These are phyloP conservation scores for Sporothrix brunneoviolacea DNA, from an alignment of 2,329 filamentous ascomycete genomes.

Conservation along the genomic window DNA sequence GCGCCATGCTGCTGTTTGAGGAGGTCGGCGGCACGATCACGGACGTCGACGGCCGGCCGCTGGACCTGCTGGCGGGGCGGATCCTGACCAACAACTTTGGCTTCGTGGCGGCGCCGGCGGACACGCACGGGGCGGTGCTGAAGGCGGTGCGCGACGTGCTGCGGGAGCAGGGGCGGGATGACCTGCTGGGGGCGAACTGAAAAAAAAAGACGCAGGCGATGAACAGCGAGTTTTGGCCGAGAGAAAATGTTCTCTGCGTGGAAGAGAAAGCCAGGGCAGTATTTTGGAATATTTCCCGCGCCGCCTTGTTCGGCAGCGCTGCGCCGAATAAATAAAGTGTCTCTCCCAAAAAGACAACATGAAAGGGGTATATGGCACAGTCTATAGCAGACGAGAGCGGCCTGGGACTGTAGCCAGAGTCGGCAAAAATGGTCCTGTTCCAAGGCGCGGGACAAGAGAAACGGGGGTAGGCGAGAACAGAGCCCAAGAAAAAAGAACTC, in stretches of 20 bases:
- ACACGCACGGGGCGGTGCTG: slow-evolving; percentile 39
- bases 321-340: not conserved
- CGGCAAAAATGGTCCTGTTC: not conserved
- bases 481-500: not conserved
- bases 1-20: slow-evolving; percentile 52
- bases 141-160: slow-evolving; percentile 18
- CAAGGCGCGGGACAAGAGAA: too few relatives aligned
- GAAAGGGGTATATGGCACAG: too few relatives aligned
- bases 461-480: too few relatives aligned
- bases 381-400: too few relatives aligned
- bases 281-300: too few relatives aligned
- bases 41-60: slow-evolving; percentile 44
- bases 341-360: too few relatives aligned
- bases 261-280: too few relatives aligned
- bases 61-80: slow-evolving; percentile 44
- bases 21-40: slow-evolving; percentile 50
- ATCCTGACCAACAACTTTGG: slow-evolving; percentile 46
- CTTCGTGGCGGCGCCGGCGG: slow-evolving; percentile 46
- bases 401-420: too few relatives aligned
- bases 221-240: not conserved
- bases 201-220: not conserved
- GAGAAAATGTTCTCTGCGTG: too few relatives aligned
- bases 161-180: slow-evolving; percentile 13
- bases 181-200: slow-evolving; percentile 11
- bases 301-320: not conserved